phyloP scores from a whole-genome alignment of 2,329 filamentous ascomycete species.

The Parasarocladium wereldwijsianum region DNA sequence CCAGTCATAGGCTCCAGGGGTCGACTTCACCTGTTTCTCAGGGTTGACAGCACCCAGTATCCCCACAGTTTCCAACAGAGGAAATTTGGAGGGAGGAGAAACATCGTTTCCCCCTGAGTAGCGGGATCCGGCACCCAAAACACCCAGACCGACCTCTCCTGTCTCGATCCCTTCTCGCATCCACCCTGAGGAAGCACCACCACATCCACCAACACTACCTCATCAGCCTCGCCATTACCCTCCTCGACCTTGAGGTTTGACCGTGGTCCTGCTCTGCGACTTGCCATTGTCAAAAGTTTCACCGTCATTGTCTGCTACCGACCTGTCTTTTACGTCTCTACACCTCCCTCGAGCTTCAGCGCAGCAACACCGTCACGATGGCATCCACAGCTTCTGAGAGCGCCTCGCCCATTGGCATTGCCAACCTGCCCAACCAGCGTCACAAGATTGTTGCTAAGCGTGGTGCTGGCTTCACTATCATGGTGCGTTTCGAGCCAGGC shows the following conservation, averaged over 20 bases:
- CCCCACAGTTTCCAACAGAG: constrained; percentile 4
- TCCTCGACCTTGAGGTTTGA: no score
- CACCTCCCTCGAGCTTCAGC: constrained; percentile 7
- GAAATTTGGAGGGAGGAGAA: constrained; percentile 5
- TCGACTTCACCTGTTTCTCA: no score
- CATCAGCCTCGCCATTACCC: no score
- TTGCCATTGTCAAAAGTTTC: constrained; percentile 3
- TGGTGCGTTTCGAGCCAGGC: constrained; percentile 51
- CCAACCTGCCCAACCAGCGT: constrained; percentile 59
- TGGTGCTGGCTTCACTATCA: constrained; percentile 97
- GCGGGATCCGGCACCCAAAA: constrained; percentile 2
- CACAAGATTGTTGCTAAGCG: constrained; percentile 67
- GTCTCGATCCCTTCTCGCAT: constrained; percentile 3
- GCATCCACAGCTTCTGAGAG: constrained; percentile 43
- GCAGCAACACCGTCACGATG: constrained; percentile 36
- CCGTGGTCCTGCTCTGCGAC: no score
- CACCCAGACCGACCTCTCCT: no score
- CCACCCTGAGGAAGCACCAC: constrained; percentile 2
- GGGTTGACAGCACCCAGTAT: no score
- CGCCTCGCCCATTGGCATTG: constrained; percentile 58
- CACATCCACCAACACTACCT: constrained; percentile 3
- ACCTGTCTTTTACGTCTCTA: constrained; percentile 1
- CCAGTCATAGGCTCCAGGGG: no score
- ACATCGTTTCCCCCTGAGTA: constrained; percentile 5
- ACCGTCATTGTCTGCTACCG: constrained; percentile 7